phyloP scores from a whole-genome alignment of 176 grass and related monocot species.

The Phoenix roebelenii region DNA sequence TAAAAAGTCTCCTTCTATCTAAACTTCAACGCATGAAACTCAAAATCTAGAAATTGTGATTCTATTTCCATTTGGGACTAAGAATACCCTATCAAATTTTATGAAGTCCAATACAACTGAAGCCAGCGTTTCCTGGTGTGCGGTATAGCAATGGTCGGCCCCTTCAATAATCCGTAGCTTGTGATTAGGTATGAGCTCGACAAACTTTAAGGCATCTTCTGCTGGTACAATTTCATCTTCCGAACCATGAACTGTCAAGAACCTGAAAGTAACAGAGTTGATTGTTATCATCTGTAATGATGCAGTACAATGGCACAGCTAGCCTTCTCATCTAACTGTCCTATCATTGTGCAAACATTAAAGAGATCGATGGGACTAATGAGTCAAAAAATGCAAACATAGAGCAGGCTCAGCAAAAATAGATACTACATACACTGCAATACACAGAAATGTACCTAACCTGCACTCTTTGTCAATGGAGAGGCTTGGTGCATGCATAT shows the following conservation, averaged over 20 bases:
- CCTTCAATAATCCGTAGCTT: slow-evolving; percentile 12
- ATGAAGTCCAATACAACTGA: slow-evolving; percentile 3
- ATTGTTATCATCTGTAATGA: not conserved
- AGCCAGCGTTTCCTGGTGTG: slow-evolving; percentile 7
- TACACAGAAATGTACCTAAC: not conserved
- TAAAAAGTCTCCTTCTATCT: no score
- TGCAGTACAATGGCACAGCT: no score
- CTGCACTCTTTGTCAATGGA: slow-evolving; percentile 10
- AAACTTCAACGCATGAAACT: no score
- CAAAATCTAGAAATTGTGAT: no score
- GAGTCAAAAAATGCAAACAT: not conserved
- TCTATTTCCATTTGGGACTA: no score
- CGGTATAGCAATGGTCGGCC: slow-evolving; percentile 1
- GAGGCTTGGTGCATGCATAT: slow-evolving; percentile 16
- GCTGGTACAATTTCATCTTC: slow-evolving; percentile 9
- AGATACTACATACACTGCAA: not conserved
- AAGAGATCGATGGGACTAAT: not conserved
- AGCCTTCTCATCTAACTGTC: no score
- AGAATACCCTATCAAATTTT: not conserved
- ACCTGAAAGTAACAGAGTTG: not conserved
- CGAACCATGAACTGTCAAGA: slow-evolving; percentile 16
- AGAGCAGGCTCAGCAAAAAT: not conserved
- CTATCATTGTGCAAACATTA: no score
- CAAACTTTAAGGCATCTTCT: slow-evolving; percentile 13
- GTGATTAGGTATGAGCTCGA: slow-evolving; percentile 6